Evolutionary conservation across 148 eudicot genomes (phyloP).

Genomic region (Camellia sinensis): DNA sequence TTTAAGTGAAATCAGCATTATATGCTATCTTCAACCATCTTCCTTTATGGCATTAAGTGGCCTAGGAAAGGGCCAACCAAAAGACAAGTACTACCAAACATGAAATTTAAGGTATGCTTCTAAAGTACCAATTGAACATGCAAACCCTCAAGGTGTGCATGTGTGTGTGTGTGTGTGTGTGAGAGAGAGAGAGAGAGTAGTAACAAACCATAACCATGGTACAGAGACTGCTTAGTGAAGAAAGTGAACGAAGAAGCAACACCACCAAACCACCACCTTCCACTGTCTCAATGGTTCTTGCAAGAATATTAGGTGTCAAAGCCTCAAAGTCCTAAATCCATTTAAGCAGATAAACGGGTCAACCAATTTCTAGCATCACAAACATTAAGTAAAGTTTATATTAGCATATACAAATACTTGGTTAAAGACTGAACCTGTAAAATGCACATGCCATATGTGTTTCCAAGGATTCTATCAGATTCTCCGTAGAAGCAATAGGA

Average conservation of each 20-base stretch:
- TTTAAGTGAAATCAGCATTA: too few species aligned
- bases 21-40: background rate
- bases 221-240: constrained; percentile 74
- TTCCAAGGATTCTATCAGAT: constrained; percentile 85
- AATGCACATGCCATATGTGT: constrained; percentile 93
- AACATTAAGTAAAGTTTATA: background rate
- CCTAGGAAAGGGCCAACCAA: background rate
- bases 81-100: background rate
- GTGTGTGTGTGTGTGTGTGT: background rate
- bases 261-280: constrained; percentile 91
- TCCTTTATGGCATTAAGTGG: background rate
- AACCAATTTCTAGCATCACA: background rate
- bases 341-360: background rate
- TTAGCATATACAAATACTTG: background rate
- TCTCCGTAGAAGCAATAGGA: constrained; percentile 75
- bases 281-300: constrained; percentile 94
- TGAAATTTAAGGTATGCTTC: background rate
- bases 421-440: constrained; percentile 53
- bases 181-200: background rate
- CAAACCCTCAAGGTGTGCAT: background rate
- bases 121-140: too few species aligned
- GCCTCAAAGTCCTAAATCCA: constrained; percentile 80
- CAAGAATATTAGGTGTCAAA: constrained; percentile 87
- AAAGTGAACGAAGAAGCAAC: constrained; percentile 65
- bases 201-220: constrained; percentile 86